Evolutionary conservation across 2,329 filamentous ascomycete species (phyloP), one percentile per base, ranked within the genome.

Genomic region (Dothideomycetes sp.): DNA sequence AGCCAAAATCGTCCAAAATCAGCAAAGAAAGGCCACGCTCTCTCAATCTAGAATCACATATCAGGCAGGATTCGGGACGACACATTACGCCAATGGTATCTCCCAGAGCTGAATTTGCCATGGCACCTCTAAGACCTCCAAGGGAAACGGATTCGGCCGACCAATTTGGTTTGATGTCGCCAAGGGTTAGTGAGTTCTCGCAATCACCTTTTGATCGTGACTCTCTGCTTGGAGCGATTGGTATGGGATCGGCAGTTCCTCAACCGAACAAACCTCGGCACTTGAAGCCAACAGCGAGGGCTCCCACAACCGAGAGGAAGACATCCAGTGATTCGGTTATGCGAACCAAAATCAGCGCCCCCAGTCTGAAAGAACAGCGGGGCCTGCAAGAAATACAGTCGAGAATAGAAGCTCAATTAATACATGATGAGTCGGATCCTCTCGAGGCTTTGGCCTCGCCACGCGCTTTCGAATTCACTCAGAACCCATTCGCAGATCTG

Each of bases 391-490:
- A 44, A 20, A 44, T 57, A 43, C 57, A 59, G 44, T 53, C 53
- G 25, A 46, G 49, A 30, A 54, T 60, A 13, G 48, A 59, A 43
- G 50, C 52, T 5, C 43, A 51, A 11, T 44, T 59, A 34, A 38
- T 30, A 19, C 41, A 46, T 27, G 31, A 39, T 17, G 43, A 39
- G 19, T 25, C 39, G 4, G 45, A 43, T 56, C 62, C 53, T 61
- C 62, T 45, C 9, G 71, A 77, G 33, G 67, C 76, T 10, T 61
- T 84, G 8, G 71, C 85, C 68, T 86, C 82, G 3, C 83, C 84
- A 0, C 73, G 82, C 30, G 78, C 70, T 1, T 79, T 82, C 52
- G 76, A 79, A 12, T 87, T 87, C 68, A 85, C 80, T 2, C 75
- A 71, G 46, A 80, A 82, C 46, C 76, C 78, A 2, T 68, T 83